A percentile compares a stretch with the other conserved stretches of the same genome.
These are phyloP conservation scores for Lactuca saligna DNA, from an alignment of 129 eudicot species.

Conservation along the genomic window DNA sequence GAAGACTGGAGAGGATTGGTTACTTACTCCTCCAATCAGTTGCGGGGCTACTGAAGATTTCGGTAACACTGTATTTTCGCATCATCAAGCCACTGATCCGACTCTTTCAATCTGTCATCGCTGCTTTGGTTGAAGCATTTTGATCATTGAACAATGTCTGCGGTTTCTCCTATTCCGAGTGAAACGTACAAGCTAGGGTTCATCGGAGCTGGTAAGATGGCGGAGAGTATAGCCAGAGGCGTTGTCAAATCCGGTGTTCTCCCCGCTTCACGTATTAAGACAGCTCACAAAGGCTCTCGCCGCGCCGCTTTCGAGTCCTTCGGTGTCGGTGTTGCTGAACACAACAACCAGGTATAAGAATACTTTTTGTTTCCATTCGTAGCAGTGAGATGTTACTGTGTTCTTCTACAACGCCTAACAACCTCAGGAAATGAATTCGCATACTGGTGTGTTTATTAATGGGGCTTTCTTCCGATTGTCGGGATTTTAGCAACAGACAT, in stretches of 20 bases:
- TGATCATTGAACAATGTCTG: constrained; percentile 8
- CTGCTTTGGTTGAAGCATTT: neutral
- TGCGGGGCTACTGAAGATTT: neutral
- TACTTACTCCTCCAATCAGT: constrained; percentile 11
- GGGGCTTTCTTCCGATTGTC: neutral
- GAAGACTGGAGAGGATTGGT: neutral
- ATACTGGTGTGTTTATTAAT: neutral
- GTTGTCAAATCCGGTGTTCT: constrained; percentile 67
- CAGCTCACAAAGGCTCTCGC: constrained; percentile 64
- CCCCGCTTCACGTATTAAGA: constrained; percentile 74
- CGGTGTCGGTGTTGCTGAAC: constrained; percentile 62
- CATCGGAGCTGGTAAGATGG: constrained; percentile 97
- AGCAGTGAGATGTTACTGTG: neutral
- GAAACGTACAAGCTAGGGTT: constrained; percentile 86
- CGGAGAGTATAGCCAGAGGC: constrained; percentile 94
- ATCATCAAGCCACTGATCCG: constrained; percentile 13
- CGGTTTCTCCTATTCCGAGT: constrained; percentile 44
- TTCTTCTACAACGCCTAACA: neutral
- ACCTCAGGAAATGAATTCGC: neutral
- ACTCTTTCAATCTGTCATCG: neutral
- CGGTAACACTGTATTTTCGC: constrained; percentile 2
- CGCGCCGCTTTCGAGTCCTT: constrained; percentile 69
- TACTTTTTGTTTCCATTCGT: neutral
- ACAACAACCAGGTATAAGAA: constrained; percentile 54
- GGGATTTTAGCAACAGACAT: too few relatives aligned